Evolutionary conservation across 768 basidiomycete species (phyloP).

Genomic region (Suillus decipiens): DNA sequence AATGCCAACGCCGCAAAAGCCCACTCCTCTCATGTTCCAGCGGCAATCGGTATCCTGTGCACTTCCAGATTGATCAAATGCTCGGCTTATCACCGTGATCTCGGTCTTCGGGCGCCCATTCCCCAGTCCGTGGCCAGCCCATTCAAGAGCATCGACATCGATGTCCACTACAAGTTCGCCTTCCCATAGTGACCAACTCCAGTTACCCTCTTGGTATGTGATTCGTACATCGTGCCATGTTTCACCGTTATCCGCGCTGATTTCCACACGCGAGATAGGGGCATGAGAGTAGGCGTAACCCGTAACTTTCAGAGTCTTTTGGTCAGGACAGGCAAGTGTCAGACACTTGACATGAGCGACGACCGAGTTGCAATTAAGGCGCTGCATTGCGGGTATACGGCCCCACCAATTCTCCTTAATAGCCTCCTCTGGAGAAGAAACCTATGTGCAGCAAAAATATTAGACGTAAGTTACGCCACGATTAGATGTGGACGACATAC

Average conservation of each 20-base stretch:
- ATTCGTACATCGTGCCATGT: constrained; percentile 54
- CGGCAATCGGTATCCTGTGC: constrained; percentile 48
- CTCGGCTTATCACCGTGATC: constrained; percentile 45
- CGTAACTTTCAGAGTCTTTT: constrained; percentile 37
- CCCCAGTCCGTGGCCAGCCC: constrained; percentile 14
- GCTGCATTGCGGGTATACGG: constrained; percentile 58
- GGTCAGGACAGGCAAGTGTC: constrained; percentile 16
- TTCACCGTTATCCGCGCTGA: constrained; percentile 52
- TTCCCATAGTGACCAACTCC: constrained; percentile 81
- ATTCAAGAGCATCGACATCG: constrained; percentile 22
- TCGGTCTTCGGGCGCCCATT: constrained; percentile 15
- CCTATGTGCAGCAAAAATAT: constrained; percentile 17
- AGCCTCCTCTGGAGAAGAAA: constrained; percentile 28
- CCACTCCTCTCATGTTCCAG: constrained; percentile 75
- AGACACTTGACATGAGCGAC: constrained; percentile 36
- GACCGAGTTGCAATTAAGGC: constrained; percentile 63
- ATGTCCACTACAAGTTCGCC: constrained; percentile 38
- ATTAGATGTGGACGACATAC: constrained; percentile 25
- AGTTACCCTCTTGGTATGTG: constrained; percentile 60
- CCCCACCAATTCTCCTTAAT: constrained; percentile 43
- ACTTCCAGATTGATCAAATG: constrained; percentile 49
- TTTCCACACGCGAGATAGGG: constrained; percentile 49
- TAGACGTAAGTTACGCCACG: background rate
- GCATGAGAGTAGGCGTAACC: constrained; percentile 59
- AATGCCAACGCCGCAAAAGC: constrained; percentile 36